Evolutionary conservation across 805 yeast species (phyloP).

Genomic region (Candida tammaniensis): DNA sequence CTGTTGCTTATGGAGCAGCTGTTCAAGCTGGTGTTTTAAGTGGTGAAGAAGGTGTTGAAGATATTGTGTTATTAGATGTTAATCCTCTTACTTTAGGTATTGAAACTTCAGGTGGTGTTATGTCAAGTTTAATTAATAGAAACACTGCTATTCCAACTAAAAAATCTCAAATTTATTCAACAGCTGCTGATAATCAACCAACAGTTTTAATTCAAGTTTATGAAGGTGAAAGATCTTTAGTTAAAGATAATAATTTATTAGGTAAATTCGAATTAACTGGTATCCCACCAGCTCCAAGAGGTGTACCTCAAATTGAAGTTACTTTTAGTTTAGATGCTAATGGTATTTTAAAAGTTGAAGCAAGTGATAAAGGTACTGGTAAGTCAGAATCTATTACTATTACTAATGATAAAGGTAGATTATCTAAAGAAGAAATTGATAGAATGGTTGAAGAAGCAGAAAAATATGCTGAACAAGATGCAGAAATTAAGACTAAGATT

Average conservation of each 20-base stretch:
- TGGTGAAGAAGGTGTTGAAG: conserved; percentile 95
- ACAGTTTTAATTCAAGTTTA: conserved; percentile 98
- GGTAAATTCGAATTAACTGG: conserved; percentile 99
- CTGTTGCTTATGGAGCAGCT: conserved; percentile 73
- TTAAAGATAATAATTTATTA: conserved; percentile 93
- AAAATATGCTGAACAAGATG: conserved; percentile 59
- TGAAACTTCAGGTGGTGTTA: conserved; percentile 99
- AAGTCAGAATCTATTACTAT: conserved; percentile 97
- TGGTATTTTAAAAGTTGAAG: conserved; percentile 99
- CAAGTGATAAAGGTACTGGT: conserved; percentile 98
- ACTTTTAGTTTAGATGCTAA: conserved; percentile 99
- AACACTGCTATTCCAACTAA: conserved; percentile 99
- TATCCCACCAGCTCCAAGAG: conserved; percentile 98
- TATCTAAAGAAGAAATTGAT: conserved; percentile 93
- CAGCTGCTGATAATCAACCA: conserved; percentile 98
- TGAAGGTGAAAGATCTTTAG: conserved; percentile 99
- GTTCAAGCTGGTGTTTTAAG: conserved; percentile 99
- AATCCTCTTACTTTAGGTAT: conserved; percentile 99
- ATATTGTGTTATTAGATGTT: conserved; percentile 92
- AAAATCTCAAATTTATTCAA: conserved; percentile 98
- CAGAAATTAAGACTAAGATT: conserved; percentile 42
- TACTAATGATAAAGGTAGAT: conserved; percentile 98
- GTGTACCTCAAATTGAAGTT: conserved; percentile 99
- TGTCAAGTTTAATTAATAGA: conserved; percentile 98
- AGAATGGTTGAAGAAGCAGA: conserved; percentile 99